phyloP scores from a whole-genome alignment of 371 early-diverging fungal genomes.

The Circinella minor region DNA sequence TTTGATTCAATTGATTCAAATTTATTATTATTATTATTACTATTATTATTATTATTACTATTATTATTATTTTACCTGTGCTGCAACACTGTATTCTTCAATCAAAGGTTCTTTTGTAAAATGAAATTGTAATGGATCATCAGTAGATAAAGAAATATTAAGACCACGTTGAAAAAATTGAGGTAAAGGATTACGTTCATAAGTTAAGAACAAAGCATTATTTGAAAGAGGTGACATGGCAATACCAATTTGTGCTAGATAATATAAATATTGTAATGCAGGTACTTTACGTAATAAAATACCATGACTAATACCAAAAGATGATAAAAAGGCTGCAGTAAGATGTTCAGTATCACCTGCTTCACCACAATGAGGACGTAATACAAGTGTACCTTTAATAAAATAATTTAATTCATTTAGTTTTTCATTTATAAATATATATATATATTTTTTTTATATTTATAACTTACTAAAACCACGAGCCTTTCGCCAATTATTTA shows the following conservation, averaged over 20 bases:
- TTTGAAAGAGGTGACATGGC: slow-evolving; percentile 99
- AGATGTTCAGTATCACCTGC: slow-evolving; percentile 98
- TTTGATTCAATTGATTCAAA: too few relatives aligned
- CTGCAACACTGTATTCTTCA: slow-evolving; percentile 98
- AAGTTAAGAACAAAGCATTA: slow-evolving; percentile 96
- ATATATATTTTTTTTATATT: neutral
- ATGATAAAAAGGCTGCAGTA: slow-evolving; percentile 90
- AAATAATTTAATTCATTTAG: too few relatives aligned
- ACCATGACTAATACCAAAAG: slow-evolving; percentile 95
- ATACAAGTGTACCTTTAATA: slow-evolving; percentile 81
- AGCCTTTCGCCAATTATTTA: slow-evolving; percentile 86
- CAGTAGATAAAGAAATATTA: slow-evolving; percentile 95
- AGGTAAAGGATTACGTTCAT: slow-evolving; percentile 96
- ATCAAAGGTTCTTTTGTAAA: slow-evolving; percentile 98
- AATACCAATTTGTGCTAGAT: slow-evolving; percentile 95
- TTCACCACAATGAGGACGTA: slow-evolving; percentile 98
- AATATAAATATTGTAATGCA: slow-evolving; percentile 96
- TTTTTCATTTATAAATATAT: neutral
- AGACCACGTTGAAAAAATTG: slow-evolving; percentile 96
- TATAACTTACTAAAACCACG: slow-evolving; percentile 79
- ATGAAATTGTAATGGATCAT: slow-evolving; percentile 99
- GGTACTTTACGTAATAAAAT: slow-evolving; percentile 97
- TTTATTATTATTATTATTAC: too few relatives aligned
- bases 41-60: neutral
- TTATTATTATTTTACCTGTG: slow-evolving; percentile 68